phyloP scores from a whole-genome alignment of 164 flowering plant species.

The Magnolia sinica region DNA sequence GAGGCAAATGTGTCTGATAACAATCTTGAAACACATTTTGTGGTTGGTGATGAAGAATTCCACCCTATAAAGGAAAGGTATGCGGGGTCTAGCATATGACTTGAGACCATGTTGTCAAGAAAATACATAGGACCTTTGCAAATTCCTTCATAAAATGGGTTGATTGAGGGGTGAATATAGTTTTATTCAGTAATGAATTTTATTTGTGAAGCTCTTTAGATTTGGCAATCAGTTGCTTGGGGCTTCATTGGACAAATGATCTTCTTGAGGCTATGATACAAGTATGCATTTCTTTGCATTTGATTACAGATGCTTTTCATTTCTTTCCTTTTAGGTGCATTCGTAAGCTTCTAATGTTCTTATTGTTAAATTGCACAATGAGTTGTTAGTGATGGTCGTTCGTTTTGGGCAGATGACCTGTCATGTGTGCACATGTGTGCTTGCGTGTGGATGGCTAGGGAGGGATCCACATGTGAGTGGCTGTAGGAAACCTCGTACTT shows the following conservation, averaged over 20 bases:
- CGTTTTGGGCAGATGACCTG: no score
- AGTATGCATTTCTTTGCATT: slow-evolving; percentile 31
- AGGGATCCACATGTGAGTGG: no score
- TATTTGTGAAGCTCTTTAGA: slow-evolving; percentile 61
- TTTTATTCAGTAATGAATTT: not conserved
- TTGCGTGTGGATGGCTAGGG: no score
- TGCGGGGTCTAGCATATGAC: slow-evolving; percentile 2
- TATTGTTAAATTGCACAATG: no score
- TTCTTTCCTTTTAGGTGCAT: not conserved
- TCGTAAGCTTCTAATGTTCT: no score
- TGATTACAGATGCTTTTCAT: not conserved
- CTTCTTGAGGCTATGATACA: slow-evolving; percentile 99
- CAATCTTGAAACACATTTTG: slow-evolving; percentile 59
- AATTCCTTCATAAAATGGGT: not conserved
- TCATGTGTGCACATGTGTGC: no score
- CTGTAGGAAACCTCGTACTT: no score
- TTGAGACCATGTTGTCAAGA: slow-evolving; percentile 2
- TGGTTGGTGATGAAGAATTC: slow-evolving; percentile 94
- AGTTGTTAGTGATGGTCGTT: no score
- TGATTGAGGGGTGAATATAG: not conserved
- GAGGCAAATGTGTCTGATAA: slow-evolving; percentile 31
- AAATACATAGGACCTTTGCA: not conserved
- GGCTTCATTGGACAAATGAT: slow-evolving; percentile 98
- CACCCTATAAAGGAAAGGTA: slow-evolving; percentile 87
- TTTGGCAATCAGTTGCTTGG: slow-evolving; percentile 88